Base-by-base conservation (phyloP, 805 yeast genomes). In the Diddensiella caesifluorescens region DNA sequence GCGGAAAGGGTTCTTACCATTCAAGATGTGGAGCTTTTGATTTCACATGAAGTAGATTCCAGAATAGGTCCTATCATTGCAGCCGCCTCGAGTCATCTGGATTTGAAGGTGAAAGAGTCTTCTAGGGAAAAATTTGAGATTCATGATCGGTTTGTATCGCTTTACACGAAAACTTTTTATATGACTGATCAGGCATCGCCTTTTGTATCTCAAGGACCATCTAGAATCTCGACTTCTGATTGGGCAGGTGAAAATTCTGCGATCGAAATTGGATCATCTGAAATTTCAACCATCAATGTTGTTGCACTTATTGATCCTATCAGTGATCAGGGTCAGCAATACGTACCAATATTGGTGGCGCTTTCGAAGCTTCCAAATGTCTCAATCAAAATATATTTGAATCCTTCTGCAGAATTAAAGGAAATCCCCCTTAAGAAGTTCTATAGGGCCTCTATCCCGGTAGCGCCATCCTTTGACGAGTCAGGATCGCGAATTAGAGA, bases 271-370 rank as follows among this genome's bases (percentile, higher is more conserved):
- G 55, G 52, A 10, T 53, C 50, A 27, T 60, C 57, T 6, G 48
- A 48, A 1, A 45, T 55, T 2, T 68, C 72, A 23, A 59, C 62
- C 13, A 56, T 87, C 16, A 82, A 82, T 46, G 54, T 88, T 3
- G 60, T 75, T 3, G 64, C 83, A 0, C 61, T 83, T 1, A 54
- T 85, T 29, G 88, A 92, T 57, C 97, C 97, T 1, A 60, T 78
- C 1, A 73, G 75, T 45, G 89, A 83, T 50, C 53, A 64, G 12
- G 73, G 94, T 0, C 97, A 86, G 53, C 75, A 73, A 37, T 53
- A 78, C 5, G 51, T 82, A 0, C 64, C 81, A 0, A 56, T 83
- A 13, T 47, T 64, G 15, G 46, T 51, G 16, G 36, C 74, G 0
- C 48, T 81, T 5, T 58, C 61, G 23, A 59, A 65, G 19, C 53